Base-by-base conservation (phyloP, 2,329 filamentous ascomycete genomes). In the Diaporthe caulivora region DNA sequence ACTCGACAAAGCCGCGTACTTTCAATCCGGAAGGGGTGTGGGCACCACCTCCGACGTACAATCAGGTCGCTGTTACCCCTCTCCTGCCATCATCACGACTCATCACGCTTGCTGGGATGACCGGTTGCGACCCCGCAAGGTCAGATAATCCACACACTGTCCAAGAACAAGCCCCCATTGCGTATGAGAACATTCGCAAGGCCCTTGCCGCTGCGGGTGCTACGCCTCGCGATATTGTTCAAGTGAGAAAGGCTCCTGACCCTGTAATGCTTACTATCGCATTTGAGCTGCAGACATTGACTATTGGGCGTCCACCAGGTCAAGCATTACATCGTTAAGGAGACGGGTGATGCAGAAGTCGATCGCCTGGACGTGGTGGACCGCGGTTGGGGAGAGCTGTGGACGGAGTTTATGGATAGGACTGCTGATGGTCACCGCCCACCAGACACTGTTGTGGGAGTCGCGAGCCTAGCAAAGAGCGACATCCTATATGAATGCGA, bases 271-370 rank as follows among this genome's bases (percentile, higher is more conserved):
- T 13, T 15, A 4, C 24, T 18, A 15, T 49, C 21, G 5, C 26
- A 26, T 29, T 37, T 34, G 21, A 13, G 13, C 2, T 17, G 17
- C 31, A 37, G 31, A 6, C 2, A 26, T 44, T 54, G 55, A 71
- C 37, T 29, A 9, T n/a, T 18, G 24, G 26, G 31, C 11, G 18
- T 71, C 29, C 42, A 53, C 8, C 60, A 72, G 72, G 72, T 73
- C 29, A 73, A 71, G 47, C 72, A 73, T 13, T 73, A 73, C 55
- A 71, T 73, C 40, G 65, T 73, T 11, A 73, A 73, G 57, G 72
- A 73, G 40, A 73, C 57, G 9, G 72, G 67, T 5, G 7, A 73
- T 40, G 55, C 72, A 13, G 47, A 70, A 44, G 40, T 71, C n/a
- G 72, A 73, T 26, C 65, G 49, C 7, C 53, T 60, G 8, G 72